Evolutionary conservation across 257 asterid species (phyloP).

Genomic region (Eucommia ulmoides): DNA sequence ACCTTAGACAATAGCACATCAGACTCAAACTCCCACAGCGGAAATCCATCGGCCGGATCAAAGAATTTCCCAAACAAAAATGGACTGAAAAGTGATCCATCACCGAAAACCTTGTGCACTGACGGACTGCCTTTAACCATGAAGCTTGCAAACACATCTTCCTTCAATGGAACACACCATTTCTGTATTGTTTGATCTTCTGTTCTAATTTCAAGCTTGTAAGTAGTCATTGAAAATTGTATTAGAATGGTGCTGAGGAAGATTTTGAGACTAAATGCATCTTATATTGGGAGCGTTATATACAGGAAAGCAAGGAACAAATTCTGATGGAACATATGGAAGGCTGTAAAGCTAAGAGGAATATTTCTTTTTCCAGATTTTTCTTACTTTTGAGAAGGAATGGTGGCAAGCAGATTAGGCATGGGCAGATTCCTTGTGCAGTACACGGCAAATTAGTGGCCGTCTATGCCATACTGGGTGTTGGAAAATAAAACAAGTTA

Average conservation of each 20-base stretch:
- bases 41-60: constrained; percentile 91
- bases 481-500: no score
- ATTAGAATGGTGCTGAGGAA: neutral
- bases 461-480: no score
- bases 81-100: constrained; percentile 63
- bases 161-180: constrained; percentile 68
- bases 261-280: neutral
- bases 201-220: constrained; percentile 32
- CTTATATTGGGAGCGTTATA: constrained; percentile 6
- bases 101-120: constrained; percentile 25
- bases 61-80: constrained; percentile 73
- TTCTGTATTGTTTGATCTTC: constrained; percentile 41
- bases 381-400: neutral
- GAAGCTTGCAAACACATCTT: constrained; percentile 33
- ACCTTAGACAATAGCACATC: constrained; percentile 29
- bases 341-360: constrained; percentile 25
- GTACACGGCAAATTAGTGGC: neutral
- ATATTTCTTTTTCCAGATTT: constrained; percentile 21
- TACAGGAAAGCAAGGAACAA: constrained; percentile 18
- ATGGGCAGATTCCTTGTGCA: neutral
- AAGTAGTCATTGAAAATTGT: constrained; percentile 34
- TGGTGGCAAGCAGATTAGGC: constrained; percentile 6
- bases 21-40: constrained; percentile 72
- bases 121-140: constrained; percentile 28
- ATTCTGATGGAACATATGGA: constrained; percentile 32